Evolutionary conservation across 176 grass and related monocot genomes (phyloP).

Genomic region (Bolboschoenus planiculmis): DNA sequence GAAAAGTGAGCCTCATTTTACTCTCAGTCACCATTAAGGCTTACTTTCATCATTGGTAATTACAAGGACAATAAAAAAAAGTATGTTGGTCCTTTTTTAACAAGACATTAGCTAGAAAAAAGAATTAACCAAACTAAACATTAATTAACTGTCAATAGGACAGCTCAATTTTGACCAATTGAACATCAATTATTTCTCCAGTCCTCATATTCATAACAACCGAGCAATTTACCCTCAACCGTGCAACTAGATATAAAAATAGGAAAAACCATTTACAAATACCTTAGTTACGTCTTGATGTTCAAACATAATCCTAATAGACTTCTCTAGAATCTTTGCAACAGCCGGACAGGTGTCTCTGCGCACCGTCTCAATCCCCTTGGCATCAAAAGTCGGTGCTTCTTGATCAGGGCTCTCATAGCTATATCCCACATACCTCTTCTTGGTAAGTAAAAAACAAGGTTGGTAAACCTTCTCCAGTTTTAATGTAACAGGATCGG

Average conservation of each 20-base stretch:
- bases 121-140: not conserved
- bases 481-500: slow-evolving; percentile 79
- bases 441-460: slow-evolving; percentile 96
- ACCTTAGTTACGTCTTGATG: slow-evolving; percentile 67
- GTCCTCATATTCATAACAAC: not conserved
- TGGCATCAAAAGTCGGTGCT: slow-evolving; percentile 76
- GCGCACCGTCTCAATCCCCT: slow-evolving; percentile 90
- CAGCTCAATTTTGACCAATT: no score
- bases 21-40: not conserved
- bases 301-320: slow-evolving; percentile 88
- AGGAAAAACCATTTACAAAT: slow-evolving; percentile 10
- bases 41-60: not conserved
- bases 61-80: not conserved
- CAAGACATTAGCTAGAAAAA: not conserved
- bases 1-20: not conserved
- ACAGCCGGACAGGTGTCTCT: slow-evolving; percentile 88
- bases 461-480: slow-evolving; percentile 93
- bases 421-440: slow-evolving; percentile 95
- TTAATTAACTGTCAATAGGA: not conserved
- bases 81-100: not conserved
- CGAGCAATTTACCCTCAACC: not conserved
- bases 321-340: slow-evolving; percentile 84
- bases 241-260: slow-evolving; percentile 17
- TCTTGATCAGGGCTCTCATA: slow-evolving; percentile 74
- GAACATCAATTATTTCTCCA: not conserved